Evolutionary conservation across 192 early-diverging fungal species (phyloP).

Genomic region (Podila minutissima): DNA sequence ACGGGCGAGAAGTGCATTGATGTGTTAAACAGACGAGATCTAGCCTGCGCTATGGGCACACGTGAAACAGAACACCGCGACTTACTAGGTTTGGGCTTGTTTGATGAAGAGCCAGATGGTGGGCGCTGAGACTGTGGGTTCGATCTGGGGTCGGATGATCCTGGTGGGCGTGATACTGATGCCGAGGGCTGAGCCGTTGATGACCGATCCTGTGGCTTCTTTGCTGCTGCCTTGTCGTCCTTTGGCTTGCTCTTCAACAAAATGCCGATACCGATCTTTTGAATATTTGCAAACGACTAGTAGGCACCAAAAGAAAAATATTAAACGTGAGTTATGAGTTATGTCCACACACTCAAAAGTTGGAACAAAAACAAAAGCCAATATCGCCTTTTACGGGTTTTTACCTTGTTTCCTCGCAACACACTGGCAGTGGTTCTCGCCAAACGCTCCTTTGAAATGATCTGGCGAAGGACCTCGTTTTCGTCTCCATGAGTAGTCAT

Average conservation of each 20-base stretch:
- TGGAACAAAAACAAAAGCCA: neutral
- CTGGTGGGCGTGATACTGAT: slow-evolving; percentile 15
- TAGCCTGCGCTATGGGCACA: too few species aligned
- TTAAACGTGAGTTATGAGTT: neutral
- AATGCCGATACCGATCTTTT: slow-evolving; percentile 42
- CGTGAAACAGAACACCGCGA: neutral
- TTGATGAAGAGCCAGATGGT: slow-evolving; percentile 43
- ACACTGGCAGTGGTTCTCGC: slow-evolving; percentile 53
- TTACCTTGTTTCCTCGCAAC: slow-evolving; percentile 58
- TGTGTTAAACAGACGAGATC: neutral
- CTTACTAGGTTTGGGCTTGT: slow-evolving; percentile 38
- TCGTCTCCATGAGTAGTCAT: slow-evolving; percentile 37
- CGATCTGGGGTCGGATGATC: slow-evolving; percentile 8
- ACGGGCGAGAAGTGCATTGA: neutral
- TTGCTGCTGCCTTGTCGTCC: slow-evolving; percentile 37
- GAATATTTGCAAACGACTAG: slow-evolving; percentile 51
- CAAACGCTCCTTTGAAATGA: slow-evolving; percentile 52
- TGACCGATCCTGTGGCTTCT: slow-evolving; percentile 29
- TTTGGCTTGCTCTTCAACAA: slow-evolving; percentile 45
- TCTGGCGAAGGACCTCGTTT: slow-evolving; percentile 47
- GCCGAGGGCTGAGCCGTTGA: slow-evolving; percentile 8
- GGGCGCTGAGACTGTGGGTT: neutral
- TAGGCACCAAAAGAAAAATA: neutral
- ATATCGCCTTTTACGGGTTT: neutral
- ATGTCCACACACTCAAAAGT: neutral